Base-by-base conservation (phyloP, 2,329 filamentous ascomycete species). In the Torrubiella hemipterigena region DNA sequence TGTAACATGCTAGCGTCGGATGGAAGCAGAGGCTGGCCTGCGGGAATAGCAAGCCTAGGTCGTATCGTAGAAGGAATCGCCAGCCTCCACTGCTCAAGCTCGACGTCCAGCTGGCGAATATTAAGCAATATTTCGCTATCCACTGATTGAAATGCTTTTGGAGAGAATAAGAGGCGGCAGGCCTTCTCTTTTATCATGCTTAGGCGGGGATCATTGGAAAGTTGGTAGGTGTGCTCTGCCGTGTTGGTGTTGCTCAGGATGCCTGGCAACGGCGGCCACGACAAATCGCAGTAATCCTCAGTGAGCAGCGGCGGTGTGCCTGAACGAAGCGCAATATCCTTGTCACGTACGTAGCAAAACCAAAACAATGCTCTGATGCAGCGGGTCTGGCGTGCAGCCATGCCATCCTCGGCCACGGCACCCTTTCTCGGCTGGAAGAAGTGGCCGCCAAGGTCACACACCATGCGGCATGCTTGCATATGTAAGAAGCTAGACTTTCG, bases 231-330 rank as follows among this genome's bases (percentile, higher is more conserved):
- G 14, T 48, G 12, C 11, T 24, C 22, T 5, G 6, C 5, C 12
- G 12, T 14, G 11, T 11, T 24, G 12, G 22, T 5, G 22, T 14
- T 14, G 10, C 14, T 11, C 5, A 11, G 12, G 10, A 24, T 24
- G 11, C 14, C 22, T 24, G 22, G 12, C 22, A 11, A 24, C 6
- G 48, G 42, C 1, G 63, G 64, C 1, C 65, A 45, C 0, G 58
- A 59, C n/a, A 71, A 45, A 39, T 70, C 64, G 39, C 65, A 70
- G 32, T 65, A 59, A 6, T 66, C 62, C 30, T 68, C 63, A 2
- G 51, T 45, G 4, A 51, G 33, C 1, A 45, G 13, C 1, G 49
- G 47, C 2, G 42, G 44, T 3, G 36, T 30, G 4, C 46, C 46
- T 2, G 37, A 37, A 3, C 43, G 41, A 2, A 51, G 35, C 2